These are phyloP conservation scores for Pseudogymnoascus sp. DNA, from an alignment of 2,329 filamentous ascomycete genomes.

Conservation along the genomic window DNA sequence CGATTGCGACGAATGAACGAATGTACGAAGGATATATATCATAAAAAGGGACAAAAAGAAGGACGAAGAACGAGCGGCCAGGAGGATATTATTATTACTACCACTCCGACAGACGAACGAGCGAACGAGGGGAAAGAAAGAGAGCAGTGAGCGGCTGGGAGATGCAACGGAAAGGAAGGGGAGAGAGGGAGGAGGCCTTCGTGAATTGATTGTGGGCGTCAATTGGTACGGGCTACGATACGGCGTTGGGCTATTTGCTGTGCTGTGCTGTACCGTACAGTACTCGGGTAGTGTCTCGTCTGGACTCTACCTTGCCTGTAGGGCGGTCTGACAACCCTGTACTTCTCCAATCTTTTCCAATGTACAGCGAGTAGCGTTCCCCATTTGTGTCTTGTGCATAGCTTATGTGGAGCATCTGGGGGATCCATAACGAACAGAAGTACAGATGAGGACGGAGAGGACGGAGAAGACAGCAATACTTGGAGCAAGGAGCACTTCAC, in stretches of 20 bases:
- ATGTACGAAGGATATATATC: neutral
- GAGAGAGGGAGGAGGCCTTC: neutral
- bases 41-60: constrained; percentile 8
- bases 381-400: neutral
- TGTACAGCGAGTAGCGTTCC: neutral
- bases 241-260: neutral
- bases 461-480: neutral
- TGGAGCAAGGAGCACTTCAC: constrained; percentile 1
- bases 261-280: neutral
- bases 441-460: neutral
- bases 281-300: neutral
- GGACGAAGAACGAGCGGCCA: neutral
- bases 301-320: neutral
- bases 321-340: neutral
- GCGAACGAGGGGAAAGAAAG: constrained; percentile 4
- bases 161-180: constrained; percentile 1
- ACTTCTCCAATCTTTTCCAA: neutral
- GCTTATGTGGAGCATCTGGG: constrained; percentile 4
- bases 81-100: constrained; percentile 10
- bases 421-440: neutral
- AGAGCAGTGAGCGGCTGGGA: constrained; percentile 6
- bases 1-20: constrained; percentile 1
- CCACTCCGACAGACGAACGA: neutral
- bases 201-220: neutral
- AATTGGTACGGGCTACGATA: neutral